These are phyloP conservation scores for Metroxylon sagu DNA, from an alignment of 176 grass and related monocot species.

Conservation along the genomic window DNA sequence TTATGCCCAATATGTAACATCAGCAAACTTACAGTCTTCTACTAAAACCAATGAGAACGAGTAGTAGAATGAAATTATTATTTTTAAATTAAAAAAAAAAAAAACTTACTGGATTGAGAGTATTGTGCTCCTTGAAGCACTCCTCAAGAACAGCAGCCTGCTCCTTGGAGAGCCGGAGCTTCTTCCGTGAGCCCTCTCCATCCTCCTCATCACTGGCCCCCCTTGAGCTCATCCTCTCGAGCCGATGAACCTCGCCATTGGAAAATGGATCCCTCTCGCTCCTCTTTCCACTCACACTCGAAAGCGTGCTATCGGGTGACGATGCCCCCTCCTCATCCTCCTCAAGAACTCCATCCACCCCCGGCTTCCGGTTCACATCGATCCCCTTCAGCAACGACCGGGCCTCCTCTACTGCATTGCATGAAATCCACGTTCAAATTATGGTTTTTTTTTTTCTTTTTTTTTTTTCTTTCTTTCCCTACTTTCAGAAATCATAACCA, in stretches of 20 bases:
- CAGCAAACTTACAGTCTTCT: no score
- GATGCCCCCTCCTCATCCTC: conserved; percentile 4
- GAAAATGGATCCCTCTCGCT: conserved; percentile 3
- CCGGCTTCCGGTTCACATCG: conserved; percentile 29
- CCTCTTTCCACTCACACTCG: conserved; percentile 24
- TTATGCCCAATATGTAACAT: no score
- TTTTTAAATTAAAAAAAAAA: no score
- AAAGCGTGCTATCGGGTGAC: conserved; percentile 27
- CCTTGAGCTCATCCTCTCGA: conserved; percentile 29
- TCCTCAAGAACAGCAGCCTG: conserved; percentile 74
- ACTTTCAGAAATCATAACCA: no score
- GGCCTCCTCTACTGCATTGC: no score
- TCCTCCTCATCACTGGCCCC: conserved; percentile 74
- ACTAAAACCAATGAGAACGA: no score
- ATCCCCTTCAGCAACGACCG: conserved; percentile 5
- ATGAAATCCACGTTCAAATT: no score
- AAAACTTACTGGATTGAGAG: conserved; percentile 57
- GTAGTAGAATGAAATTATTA: no score
- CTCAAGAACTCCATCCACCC: conserved; percentile 32
- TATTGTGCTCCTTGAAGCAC: conserved; percentile 77
- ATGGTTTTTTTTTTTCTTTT: no score
- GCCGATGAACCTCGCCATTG: conserved; percentile 2
- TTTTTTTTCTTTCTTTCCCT: no score
- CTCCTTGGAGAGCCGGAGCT: conserved; percentile 77
- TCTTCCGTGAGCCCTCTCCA: conserved; percentile 70